Percentiles rank a stretch among this genome's conserved stretches.
Evolutionary conservation across 305 asterid species (phyloP).

Genomic region (Lippia alba): DNA sequence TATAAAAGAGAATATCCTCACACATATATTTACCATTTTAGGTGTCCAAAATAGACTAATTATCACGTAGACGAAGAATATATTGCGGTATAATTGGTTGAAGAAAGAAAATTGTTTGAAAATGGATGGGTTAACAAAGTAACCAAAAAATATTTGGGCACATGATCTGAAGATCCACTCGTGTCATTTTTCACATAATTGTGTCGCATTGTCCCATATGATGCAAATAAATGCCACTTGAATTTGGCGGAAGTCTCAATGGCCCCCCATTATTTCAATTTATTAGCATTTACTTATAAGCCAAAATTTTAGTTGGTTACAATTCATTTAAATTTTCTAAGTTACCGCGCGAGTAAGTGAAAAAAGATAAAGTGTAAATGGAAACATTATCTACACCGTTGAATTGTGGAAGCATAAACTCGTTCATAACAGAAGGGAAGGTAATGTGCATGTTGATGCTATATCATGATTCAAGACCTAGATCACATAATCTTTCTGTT

Average conservation of each 20-base stretch:
- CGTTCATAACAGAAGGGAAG: too few species aligned
- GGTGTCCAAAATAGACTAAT: background rate
- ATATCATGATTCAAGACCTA: too few species aligned
- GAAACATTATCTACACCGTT: too few species aligned
- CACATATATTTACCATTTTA: background rate
- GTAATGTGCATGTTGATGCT: too few species aligned
- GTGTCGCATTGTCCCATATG: background rate
- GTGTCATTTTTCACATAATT: conserved; percentile 3
- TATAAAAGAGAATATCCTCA: too few species aligned
- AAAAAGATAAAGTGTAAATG: too few species aligned
- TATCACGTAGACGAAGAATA: background rate
- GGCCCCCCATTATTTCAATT: background rate
- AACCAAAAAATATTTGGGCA: conserved; percentile 4
- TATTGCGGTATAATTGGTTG: background rate
- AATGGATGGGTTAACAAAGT: background rate
- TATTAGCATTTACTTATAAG: too few species aligned
- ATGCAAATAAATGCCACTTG: conserved; percentile 30
- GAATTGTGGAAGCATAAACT: too few species aligned
- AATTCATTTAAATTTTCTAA: too few species aligned
- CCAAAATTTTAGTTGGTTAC: too few species aligned
- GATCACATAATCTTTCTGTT: too few species aligned
- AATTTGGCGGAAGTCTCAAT: background rate
- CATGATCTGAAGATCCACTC: background rate
- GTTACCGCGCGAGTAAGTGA: too few species aligned
- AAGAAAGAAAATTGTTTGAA: background rate